Evolutionary conservation across 1,139 yeast species (phyloP).

Genomic region (Lodderomyces theae): DNA sequence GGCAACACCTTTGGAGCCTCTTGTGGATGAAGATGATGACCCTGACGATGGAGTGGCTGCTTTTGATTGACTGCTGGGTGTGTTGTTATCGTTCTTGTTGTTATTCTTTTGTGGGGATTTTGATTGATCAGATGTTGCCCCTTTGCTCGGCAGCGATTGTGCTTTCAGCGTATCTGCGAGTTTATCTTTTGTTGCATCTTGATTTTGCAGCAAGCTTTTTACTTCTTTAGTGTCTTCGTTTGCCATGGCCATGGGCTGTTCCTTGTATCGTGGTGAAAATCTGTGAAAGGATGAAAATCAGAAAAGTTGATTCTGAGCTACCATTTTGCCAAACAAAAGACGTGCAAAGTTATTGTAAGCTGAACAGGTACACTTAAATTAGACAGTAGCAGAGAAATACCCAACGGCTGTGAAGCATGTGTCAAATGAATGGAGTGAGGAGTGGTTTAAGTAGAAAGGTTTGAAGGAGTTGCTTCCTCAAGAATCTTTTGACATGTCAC

Average conservation of each 20-base stretch:
- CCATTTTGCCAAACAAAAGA: background rate
- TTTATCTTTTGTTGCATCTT: background rate
- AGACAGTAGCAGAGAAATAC: too few relatives aligned
- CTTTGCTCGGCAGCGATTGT: background rate
- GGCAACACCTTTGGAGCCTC: constrained; percentile 1
- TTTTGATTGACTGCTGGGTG: constrained; percentile 5
- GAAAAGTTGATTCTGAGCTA: background rate
- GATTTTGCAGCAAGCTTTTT: background rate
- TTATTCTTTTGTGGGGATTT: constrained; percentile 5
- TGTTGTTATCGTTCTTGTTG: constrained; percentile 1
- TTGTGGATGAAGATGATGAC: constrained; percentile 5
- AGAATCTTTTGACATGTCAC: too few relatives aligned
- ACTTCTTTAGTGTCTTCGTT: background rate
- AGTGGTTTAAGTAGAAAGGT: too few relatives aligned
- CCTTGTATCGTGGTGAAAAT: too few relatives aligned
- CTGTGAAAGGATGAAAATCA: too few relatives aligned
- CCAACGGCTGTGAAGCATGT: too few relatives aligned
- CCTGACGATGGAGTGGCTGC: background rate
- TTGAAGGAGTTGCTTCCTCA: too few relatives aligned
- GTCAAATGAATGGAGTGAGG: too few relatives aligned
- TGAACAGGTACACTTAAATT: too few relatives aligned
- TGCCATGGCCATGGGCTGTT: too few relatives aligned
- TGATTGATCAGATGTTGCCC: background rate
- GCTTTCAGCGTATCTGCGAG: background rate
- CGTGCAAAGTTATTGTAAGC: too few relatives aligned